Conservation (phyloP, 2,329 filamentous ascomycete genomes). For the Xenoacremonium recifei region DNA sequence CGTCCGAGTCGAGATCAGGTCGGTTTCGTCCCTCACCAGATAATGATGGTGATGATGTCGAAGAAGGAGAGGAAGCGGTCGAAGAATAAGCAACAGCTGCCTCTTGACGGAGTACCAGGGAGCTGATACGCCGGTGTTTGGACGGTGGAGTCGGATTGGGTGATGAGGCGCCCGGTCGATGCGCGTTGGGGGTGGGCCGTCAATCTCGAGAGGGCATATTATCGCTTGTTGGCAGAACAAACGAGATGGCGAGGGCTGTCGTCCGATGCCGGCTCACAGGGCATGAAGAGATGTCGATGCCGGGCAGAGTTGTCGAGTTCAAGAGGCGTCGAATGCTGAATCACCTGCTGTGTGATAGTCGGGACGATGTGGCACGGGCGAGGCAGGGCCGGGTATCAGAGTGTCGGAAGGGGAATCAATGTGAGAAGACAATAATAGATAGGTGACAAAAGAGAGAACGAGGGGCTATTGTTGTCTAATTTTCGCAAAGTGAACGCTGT, state of each 20-base stretch:
- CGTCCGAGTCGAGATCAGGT: slow-evolving; percentile 3
- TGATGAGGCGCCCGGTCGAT: slow-evolving; percentile 9
- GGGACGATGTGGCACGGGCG: background rate
- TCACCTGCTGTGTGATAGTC: background rate
- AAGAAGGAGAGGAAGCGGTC: slow-evolving; percentile 12
- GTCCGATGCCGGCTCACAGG: too few relatives aligned
- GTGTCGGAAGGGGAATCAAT: background rate
- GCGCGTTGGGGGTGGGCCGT: slow-evolving; percentile 10
- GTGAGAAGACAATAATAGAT: background rate
- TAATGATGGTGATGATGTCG: slow-evolving; percentile 2
- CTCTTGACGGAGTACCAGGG: background rate
- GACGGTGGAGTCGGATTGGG: slow-evolving; percentile 9
- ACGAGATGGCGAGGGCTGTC: too few relatives aligned
- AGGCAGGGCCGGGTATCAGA: slow-evolving; percentile 1
- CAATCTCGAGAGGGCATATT: slow-evolving; percentile 5
- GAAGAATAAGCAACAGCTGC: too few relatives aligned
- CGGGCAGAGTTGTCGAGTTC: background rate
- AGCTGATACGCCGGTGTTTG: slow-evolving; percentile 7
- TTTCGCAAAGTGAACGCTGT: background rate
- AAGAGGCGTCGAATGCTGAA: background rate
- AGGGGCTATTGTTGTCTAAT: too few relatives aligned
- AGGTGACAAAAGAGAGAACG: too few relatives aligned
- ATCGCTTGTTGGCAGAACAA: too few relatives aligned
- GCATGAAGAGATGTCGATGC: background rate
- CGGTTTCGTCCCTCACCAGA: slow-evolving; percentile 2